Evolutionary conservation across 2,329 filamentous ascomycete species (phyloP).

Genomic region (Botrytis paeoniae): DNA sequence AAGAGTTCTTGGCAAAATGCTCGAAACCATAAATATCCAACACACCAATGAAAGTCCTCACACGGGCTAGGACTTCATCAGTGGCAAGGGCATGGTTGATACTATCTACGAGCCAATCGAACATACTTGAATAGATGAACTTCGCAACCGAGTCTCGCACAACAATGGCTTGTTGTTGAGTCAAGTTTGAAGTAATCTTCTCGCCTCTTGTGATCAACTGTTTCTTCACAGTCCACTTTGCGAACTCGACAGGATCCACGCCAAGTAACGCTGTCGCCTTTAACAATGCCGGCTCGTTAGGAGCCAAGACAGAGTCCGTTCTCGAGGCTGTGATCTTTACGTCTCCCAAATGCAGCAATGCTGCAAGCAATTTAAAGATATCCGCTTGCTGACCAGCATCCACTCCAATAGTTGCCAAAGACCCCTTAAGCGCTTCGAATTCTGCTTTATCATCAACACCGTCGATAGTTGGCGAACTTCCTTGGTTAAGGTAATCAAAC

Average conservation of each 20-base stretch:
- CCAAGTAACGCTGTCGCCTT: constrained; percentile 83
- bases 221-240: constrained; percentile 99
- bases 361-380: constrained; percentile 88
- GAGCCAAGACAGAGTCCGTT: constrained; percentile 78
- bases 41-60: constrained; percentile 91
- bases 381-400: constrained; percentile 68
- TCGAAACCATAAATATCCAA: constrained; percentile 99
- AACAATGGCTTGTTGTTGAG: constrained; percentile 87
- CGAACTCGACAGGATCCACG: constrained; percentile 80
- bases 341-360: constrained; percentile 90
- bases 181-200: constrained; percentile 95
- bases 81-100: constrained; percentile 91
- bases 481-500: constrained; percentile 95
- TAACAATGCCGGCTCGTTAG: constrained; percentile 77
- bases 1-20: constrained; percentile 99
- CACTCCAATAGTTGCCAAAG: constrained; percentile 85
- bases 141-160: constrained; percentile 97
- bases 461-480: constrained; percentile 84
- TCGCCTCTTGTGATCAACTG: constrained; percentile 94
- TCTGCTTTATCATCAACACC: constrained; percentile 95
- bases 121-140: constrained; percentile 96
- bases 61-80: constrained; percentile 77
- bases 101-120: constrained; percentile 98
- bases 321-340: constrained; percentile 91
- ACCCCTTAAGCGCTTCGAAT: constrained; percentile 83